A percentile compares a stretch with the other conserved stretches of the same genome.
phyloP scores from a whole-genome alignment of 202 grass and related monocot species.

The Schoenoplectus tabernaemontani region DNA sequence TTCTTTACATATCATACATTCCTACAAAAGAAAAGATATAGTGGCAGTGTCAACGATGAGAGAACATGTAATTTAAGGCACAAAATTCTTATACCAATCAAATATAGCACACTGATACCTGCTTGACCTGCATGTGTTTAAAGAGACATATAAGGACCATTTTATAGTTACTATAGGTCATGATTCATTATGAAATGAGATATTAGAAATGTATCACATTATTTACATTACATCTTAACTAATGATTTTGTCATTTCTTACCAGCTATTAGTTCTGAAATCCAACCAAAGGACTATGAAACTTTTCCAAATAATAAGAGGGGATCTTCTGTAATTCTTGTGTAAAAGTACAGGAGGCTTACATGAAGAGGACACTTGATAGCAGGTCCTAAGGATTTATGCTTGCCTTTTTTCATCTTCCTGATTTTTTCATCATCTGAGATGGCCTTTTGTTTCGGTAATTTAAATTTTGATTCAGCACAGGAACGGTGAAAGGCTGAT shows the following conservation, averaged over 20 bases:
- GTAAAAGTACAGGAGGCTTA: conserved; percentile 33
- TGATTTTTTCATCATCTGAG: not conserved
- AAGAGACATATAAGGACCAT: not conserved
- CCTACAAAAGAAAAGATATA: conserved; percentile 36
- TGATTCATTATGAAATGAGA: not conserved
- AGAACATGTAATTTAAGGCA: not conserved
- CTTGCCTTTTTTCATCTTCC: conserved; percentile 6
- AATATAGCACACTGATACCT: not conserved
- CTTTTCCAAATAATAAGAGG: not conserved
- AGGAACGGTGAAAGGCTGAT: conserved; percentile 53
- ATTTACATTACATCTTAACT: not conserved
- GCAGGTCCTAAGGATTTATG: conserved; percentile 26
- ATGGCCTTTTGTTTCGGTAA: conserved; percentile 18
- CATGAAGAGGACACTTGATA: conserved; percentile 93
- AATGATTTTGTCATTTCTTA: not conserved
- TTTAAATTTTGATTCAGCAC: conserved; percentile 40
- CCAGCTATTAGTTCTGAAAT: not conserved
- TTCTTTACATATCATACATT: conserved; percentile 82
- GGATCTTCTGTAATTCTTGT: not conserved
- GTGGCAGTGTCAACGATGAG: not conserved
- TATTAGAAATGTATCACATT: not conserved
- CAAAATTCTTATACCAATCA: not conserved
- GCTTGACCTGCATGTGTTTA: not conserved
- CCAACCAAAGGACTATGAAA: not conserved
- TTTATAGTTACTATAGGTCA: not conserved